A percentile compares a stretch with the other conserved stretches of the same genome.
These are phyloP conservation scores for Ceratobasidium sp. DNA, from an alignment of 1,284 basidiomycete genomes.

Conservation along the genomic window DNA sequence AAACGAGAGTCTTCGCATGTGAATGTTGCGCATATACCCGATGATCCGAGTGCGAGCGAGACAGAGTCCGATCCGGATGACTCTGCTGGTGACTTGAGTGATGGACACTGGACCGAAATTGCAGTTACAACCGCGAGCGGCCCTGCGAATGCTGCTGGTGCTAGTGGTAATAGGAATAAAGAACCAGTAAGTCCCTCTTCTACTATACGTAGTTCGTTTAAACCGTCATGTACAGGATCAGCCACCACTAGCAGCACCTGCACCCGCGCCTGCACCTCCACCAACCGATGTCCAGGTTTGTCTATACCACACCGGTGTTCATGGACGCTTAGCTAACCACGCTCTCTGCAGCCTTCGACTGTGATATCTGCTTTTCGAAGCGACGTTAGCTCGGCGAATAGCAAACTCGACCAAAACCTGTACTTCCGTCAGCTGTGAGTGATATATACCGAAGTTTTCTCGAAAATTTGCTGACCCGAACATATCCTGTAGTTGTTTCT, in stretches of 20 bases:
- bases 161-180: slow-evolving; percentile 49
- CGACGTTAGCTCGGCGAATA: slow-evolving; percentile 55
- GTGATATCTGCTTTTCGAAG: slow-evolving; percentile 27
- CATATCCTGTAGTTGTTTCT: slow-evolving; percentile 76
- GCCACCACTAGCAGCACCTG: slow-evolving; percentile 29
- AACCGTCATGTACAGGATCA: not conserved
- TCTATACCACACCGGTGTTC: slow-evolving; percentile 37
- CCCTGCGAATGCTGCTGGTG: too few species aligned
- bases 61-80: slow-evolving; percentile 50
- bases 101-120: slow-evolving; percentile 37
- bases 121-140: slow-evolving; percentile 3
- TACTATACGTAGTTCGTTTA: not conserved
- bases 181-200: not conserved
- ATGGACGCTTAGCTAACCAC: slow-evolving; percentile 75
- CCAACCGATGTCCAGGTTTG: slow-evolving; percentile 25
- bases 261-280: slow-evolving; percentile 31
- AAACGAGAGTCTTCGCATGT: slow-evolving; percentile 38
- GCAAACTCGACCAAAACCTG: slow-evolving; percentile 80
- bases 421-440: slow-evolving; percentile 86
- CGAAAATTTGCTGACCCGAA: not conserved
- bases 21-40: slow-evolving; percentile 36
- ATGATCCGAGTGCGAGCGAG: slow-evolving; percentile 46
- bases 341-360: slow-evolving; percentile 58
- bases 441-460: not conserved
- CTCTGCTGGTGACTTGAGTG: slow-evolving; percentile 25